Evolutionary conservation across 2,329 filamentous ascomycete genomes (phyloP), one percentile per base, ranked within the genome.

Genomic region (Alternaria consortialis): DNA sequence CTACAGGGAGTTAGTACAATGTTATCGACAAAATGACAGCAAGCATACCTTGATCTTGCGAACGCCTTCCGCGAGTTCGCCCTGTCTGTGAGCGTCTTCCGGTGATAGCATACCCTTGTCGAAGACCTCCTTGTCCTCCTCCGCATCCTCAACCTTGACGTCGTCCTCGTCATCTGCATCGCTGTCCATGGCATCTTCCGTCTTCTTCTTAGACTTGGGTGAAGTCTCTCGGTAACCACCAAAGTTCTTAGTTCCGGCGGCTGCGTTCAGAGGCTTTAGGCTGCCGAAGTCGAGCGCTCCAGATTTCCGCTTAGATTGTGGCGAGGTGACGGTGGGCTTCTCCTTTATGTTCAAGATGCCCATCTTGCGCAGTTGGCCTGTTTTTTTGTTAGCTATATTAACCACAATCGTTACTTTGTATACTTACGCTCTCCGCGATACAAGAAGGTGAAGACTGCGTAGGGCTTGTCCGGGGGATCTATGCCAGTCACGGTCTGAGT

Each of bases 401-500:
- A 13, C n/a, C 11, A 29, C 39, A 53, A 6, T 13, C 8, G 4
- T 7, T 20, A 7, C n/a, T 23, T 15, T 32, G 7, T 36, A 13
- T 31, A 88, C 93, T 84, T 84, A 96, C 94, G 91, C 77, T 97
- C 92, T 77, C 95, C 95, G 63, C 95, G 88, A 78, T 99, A 99
- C 81, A 98, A 93, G 79, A 99, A 99, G 29, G 96, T 98, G 79
- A 99, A 99, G 8, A 92, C 90, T 4, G 95, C 95, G 80, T 97
- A 99, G 4, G 96, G 95, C 80, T 94, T 95, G 65, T 98, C 94
- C 20, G 94, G 93, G 0, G 93, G 92, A 78, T 99, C 95, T 64
- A 98, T 97, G 17, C 94, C 95, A 8, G 95, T 98, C n/a, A 99
- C 95, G 0, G 95, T 99, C 81, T 99, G 95, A 3, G 95, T 99